These are phyloP conservation scores for Alternaria arbusti DNA, from an alignment of 2,329 filamentous ascomycete species.

Conservation along the genomic window DNA sequence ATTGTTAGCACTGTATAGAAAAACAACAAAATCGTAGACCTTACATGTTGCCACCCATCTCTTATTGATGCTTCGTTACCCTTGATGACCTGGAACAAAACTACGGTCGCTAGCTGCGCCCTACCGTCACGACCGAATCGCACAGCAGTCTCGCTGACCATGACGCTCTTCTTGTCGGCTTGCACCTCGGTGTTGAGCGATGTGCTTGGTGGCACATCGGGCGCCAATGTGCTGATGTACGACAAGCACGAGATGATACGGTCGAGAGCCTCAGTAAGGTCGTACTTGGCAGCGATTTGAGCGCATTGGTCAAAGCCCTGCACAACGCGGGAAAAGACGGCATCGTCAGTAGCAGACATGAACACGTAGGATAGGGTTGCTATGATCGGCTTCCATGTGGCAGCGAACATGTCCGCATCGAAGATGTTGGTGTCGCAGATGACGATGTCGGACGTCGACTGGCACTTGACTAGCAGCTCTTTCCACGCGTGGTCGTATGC, in stretches of 20 bases:
- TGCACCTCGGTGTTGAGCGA: slow-evolving; percentile 94
- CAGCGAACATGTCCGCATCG: slow-evolving; percentile 96
- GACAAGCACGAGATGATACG: slow-evolving; percentile 90
- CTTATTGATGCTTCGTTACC: slow-evolving; percentile 80
- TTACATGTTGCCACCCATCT: slow-evolving; percentile 79
- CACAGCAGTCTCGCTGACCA: slow-evolving; percentile 98
- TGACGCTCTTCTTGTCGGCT: slow-evolving; percentile 87
- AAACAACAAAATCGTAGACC: slow-evolving; percentile 39
- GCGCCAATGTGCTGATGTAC: slow-evolving; percentile 86
- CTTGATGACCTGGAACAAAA: slow-evolving; percentile 91
- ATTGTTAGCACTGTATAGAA: slow-evolving; percentile 48
- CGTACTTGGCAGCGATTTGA: slow-evolving; percentile 85
- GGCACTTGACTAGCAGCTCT: slow-evolving; percentile 85
- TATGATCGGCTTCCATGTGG: slow-evolving; percentile 93
- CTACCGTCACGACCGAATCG: slow-evolving; percentile 93
- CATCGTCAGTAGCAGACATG: slow-evolving; percentile 96
- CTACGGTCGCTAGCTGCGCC: slow-evolving; percentile 89
- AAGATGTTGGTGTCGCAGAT: slow-evolving; percentile 92
- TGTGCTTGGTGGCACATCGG: slow-evolving; percentile 78
- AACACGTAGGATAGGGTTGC: slow-evolving; percentile 97
- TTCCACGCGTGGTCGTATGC: slow-evolving; percentile 98
- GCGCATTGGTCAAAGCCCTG: slow-evolving; percentile 96
- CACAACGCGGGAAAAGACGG: slow-evolving; percentile 91
- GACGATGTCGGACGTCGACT: slow-evolving; percentile 73
- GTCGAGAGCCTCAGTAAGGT: slow-evolving; percentile 84